Percentiles rank a stretch among this genome's conserved stretches.
These are phyloP conservation scores for Nissolia schottii DNA, from an alignment of 306 rosid species.

Conservation along the genomic window DNA sequence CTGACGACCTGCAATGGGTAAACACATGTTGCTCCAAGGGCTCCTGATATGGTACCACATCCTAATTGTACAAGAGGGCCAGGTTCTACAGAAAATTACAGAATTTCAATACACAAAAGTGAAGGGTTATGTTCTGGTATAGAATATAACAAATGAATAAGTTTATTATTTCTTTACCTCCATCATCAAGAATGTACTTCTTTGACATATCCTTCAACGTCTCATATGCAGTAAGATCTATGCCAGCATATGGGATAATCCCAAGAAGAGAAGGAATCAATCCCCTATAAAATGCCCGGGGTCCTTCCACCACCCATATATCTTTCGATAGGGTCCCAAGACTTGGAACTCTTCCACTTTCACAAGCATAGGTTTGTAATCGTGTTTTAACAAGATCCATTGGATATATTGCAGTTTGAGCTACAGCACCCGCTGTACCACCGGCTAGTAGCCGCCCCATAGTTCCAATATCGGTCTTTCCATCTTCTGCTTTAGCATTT, in stretches of 20 bases:
- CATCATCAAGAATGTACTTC: slow-evolving; percentile 64
- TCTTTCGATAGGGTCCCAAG: slow-evolving; percentile 66
- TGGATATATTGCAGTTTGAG: slow-evolving; percentile 85
- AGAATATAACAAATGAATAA: slow-evolving; percentile 25
- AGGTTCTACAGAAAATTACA: slow-evolving; percentile 54
- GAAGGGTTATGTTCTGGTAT: slow-evolving; percentile 22
- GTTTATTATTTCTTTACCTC: slow-evolving; percentile 53
- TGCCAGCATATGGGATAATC: slow-evolving; percentile 93
- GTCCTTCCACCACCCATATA: slow-evolving; percentile 85
- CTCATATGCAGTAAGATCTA: slow-evolving; percentile 91
- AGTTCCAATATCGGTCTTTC: slow-evolving; percentile 56
- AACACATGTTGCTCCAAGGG: slow-evolving; percentile 94
- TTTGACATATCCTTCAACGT: slow-evolving; percentile 85
- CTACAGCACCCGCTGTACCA: slow-evolving; percentile 91
- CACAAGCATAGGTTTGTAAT: slow-evolving; percentile 58
- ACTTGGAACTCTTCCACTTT: slow-evolving; percentile 62
- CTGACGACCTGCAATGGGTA: slow-evolving; percentile 91
- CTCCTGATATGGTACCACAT: slow-evolving; percentile 92
- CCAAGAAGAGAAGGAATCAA: slow-evolving; percentile 88
- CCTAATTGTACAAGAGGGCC: slow-evolving; percentile 93
- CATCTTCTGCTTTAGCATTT: slow-evolving; percentile 46
- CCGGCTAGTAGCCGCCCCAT: slow-evolving; percentile 71
- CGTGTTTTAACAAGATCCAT: slow-evolving; percentile 94
- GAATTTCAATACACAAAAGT: slow-evolving; percentile 23
- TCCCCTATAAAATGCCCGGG: slow-evolving; percentile 89